A percentile compares a stretch with the other conserved stretches of the same genome.
These are phyloP conservation scores for Phytopythium boreale DNA, from an alignment of 352 stramenopile species.

Conservation along the genomic window DNA sequence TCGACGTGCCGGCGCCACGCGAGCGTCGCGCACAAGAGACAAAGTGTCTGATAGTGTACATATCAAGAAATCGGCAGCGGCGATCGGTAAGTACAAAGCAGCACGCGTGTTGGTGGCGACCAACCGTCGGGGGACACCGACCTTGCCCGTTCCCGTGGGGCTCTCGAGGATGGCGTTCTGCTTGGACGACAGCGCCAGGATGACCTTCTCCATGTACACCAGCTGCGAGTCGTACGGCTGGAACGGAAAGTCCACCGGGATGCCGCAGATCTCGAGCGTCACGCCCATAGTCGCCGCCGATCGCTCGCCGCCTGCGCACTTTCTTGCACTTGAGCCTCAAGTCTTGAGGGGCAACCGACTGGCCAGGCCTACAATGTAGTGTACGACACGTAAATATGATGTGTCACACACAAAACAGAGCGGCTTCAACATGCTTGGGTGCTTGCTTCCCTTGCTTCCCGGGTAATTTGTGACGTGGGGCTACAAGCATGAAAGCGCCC, in stretches of 20 bases:
- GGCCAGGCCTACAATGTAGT: not conserved
- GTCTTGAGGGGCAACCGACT: not conserved
- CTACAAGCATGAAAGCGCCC: too few relatives aligned
- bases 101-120: too few relatives aligned
- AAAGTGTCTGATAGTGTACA: constrained; percentile 86
- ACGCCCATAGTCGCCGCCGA: constrained; percentile 38
- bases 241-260: constrained; percentile 96
- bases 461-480: too few relatives aligned
- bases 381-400: not conserved
- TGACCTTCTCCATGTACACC: constrained; percentile 96
- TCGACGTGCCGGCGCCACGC: constrained; percentile 90
- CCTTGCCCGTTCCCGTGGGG: constrained; percentile 97
- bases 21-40: constrained; percentile 93
- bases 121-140: constrained; percentile 12
- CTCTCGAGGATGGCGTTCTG: constrained; percentile 97
- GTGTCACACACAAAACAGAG: not conserved
- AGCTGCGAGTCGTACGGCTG: constrained; percentile 96
- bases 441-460: too few relatives aligned
- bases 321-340: constrained; percentile 5
- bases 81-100: not conserved
- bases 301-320: not conserved
- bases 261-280: constrained; percentile 80
- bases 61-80: not conserved
- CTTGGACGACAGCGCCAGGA: constrained; percentile 87
- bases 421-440: too few relatives aligned